Base-by-base conservation (phyloP, 176 grass and related monocot species). In the Pontederia paniculata region DNA sequence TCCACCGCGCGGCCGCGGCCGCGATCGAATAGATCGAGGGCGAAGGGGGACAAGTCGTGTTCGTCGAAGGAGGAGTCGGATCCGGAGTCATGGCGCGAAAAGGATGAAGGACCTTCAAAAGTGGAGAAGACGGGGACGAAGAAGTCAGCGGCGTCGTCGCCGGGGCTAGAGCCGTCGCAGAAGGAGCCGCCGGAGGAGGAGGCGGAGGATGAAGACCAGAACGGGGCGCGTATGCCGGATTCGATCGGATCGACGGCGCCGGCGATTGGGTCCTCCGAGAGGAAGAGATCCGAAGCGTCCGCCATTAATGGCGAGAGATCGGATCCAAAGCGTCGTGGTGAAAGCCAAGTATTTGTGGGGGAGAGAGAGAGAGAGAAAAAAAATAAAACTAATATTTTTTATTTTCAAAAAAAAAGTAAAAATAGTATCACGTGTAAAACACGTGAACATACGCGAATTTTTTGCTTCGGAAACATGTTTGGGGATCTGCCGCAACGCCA, bases 251-350 rank as follows among this genome's bases (percentile, higher is more conserved):
- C 0, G 13, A 16, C n/a, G 28, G 28, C 48, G 48, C n/a, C 48
- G 48, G 2, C 1, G 13, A 50, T 5, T 13, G 0, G 2, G 48
- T 37, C 28, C 7, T 37, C 1, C 28, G 28, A 37, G 1, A 21
- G 42, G 42, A 45, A 62, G 41, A 62, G 59, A 45, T 62, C 42
- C 10, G 41, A 19, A 13, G 10, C 43, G 17, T 62, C 42, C 59
- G 42, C 42, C 59, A 62, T 62, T 45, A 45, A 62, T 15, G 42
- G 31, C 57, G 25, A 59, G 28, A 37, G 28, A 37, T 37, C 28
- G 28, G 28, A 37, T 37, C 1, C 1, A 6, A 37, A 37, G 28
- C 1, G 1, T 2, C 1, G 28, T 37, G 3, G 28, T 16, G 15
- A 0, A 22, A 28, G 17, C 19, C 12, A 12, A 13, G 19, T 19